Conservation (phyloP, 805 yeast genomes). For the Saccharomycopsis fodiens region DNA sequence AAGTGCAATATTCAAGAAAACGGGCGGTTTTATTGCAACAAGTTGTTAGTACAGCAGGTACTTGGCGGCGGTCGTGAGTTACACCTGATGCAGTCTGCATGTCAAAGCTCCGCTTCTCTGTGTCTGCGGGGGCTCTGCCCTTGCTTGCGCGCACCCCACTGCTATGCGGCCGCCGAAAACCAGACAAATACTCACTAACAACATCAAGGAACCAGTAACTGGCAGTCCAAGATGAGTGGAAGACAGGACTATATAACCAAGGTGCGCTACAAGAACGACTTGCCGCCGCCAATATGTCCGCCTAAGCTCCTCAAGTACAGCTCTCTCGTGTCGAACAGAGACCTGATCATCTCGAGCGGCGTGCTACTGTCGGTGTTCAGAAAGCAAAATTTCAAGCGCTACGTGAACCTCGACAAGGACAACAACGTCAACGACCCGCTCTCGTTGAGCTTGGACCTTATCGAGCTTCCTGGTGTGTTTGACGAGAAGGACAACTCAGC, state of each 20-base stretch:
- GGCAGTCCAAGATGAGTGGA: conserved; percentile 10
- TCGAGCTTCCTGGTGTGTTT: conserved; percentile 58
- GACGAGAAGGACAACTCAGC: conserved; percentile 48
- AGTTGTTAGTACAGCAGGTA: no score
- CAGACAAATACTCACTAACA: neutral
- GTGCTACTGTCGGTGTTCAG: conserved; percentile 67
- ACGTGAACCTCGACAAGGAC: conserved; percentile 51
- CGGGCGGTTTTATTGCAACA: no score
- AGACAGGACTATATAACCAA: conserved; percentile 77
- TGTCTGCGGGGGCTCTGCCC: no score
- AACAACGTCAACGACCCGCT: conserved; percentile 36
- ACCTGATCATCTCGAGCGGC: conserved; percentile 41
- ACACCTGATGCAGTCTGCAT: no score
- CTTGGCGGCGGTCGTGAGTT: no score
- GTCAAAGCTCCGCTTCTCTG: no score
- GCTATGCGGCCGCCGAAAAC: neutral
- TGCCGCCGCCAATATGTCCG: conserved; percentile 91
- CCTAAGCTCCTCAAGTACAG: conserved; percentile 69
- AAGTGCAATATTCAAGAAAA: no score
- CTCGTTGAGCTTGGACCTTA: conserved; percentile 74
- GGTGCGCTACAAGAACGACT: conserved; percentile 72
- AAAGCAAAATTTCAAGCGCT: conserved; percentile 59
- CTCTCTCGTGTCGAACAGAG: conserved; percentile 31
- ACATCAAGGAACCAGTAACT: neutral
- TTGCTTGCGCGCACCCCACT: no score